Evolutionary conservation across 129 eudicot genomes (phyloP).

Genomic region (Oenanthe sinensis): DNA sequence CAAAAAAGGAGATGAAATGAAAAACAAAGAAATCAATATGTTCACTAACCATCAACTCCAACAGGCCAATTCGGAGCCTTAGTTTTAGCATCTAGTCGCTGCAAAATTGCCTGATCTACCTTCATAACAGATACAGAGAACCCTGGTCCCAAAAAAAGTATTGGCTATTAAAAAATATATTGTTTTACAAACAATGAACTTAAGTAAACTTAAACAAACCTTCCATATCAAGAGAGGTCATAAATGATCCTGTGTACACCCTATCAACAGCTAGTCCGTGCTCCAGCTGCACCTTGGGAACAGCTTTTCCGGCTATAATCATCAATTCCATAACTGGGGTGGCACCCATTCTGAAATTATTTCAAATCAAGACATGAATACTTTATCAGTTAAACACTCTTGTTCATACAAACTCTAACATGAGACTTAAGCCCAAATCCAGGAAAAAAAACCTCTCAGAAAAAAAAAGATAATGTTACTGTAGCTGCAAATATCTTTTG

Average conservation of each 20-base stretch:
- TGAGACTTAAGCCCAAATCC: neutral
- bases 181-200: conserved; percentile 2
- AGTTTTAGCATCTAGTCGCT: conserved; percentile 79
- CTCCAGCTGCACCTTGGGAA: conserved; percentile 80
- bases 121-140: conserved; percentile 85
- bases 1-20: neutral
- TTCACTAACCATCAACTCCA: conserved; percentile 72
- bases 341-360: conserved; percentile 65
- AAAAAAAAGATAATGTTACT: neutral
- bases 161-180: neutral
- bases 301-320: conserved; percentile 94
- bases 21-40: neutral
- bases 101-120: conserved; percentile 63
- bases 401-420: neutral
- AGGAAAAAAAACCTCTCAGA: neutral
- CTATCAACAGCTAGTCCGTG: conserved; percentile 94
- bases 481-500: neutral
- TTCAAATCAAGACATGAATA: neutral
- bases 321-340: conserved; percentile 89
- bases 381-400: neutral
- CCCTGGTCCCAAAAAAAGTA: conserved; percentile 34
- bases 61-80: conserved; percentile 96
- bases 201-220: conserved; percentile 34
- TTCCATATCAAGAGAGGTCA: conserved; percentile 98
- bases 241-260: conserved; percentile 96